These are phyloP conservation scores for Blastocladiella emersonii DNA, from an alignment of 371 early-diverging fungal genomes.

Conservation along the genomic window DNA sequence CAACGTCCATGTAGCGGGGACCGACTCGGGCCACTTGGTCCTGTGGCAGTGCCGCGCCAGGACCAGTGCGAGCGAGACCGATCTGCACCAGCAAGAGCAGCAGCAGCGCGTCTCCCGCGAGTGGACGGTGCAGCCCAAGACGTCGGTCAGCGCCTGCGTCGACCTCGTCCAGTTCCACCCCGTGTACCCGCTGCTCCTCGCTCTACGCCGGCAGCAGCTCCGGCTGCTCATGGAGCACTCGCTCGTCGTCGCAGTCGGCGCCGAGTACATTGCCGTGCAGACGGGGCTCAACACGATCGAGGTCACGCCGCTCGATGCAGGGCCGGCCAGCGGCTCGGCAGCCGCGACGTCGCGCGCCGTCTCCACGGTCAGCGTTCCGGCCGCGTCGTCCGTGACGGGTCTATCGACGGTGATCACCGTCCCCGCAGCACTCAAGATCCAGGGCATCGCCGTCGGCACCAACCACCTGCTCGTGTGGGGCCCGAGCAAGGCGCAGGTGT, in stretches of 20 bases:
- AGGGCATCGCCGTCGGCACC: background rate
- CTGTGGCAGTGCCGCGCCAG: background rate
- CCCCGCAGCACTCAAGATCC: background rate
- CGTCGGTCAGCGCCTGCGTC: background rate
- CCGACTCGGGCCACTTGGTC: slow-evolving; percentile 1
- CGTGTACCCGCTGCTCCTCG: background rate
- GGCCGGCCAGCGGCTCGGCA: background rate
- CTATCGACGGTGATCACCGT: background rate
- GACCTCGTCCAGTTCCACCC: background rate
- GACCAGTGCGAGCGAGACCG: background rate
- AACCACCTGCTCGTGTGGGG: background rate
- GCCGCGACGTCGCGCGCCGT: no score
- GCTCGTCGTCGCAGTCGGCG: background rate
- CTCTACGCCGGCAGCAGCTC: background rate
- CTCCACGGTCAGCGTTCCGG: no score
- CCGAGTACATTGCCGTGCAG: background rate
- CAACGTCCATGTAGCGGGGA: background rate
- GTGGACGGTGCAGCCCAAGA: background rate
- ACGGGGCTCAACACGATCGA: background rate
- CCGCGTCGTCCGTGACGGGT: background rate
- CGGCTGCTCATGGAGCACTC: background rate
- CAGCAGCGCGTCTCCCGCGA: background rate
- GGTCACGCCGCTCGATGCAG: background rate
- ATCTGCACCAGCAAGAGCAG: background rate
- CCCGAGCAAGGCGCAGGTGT: background rate